These are phyloP conservation scores for Cyclotella distinguenda DNA, from an alignment of 108 stramenopile genomes.

Conservation along the genomic window DNA sequence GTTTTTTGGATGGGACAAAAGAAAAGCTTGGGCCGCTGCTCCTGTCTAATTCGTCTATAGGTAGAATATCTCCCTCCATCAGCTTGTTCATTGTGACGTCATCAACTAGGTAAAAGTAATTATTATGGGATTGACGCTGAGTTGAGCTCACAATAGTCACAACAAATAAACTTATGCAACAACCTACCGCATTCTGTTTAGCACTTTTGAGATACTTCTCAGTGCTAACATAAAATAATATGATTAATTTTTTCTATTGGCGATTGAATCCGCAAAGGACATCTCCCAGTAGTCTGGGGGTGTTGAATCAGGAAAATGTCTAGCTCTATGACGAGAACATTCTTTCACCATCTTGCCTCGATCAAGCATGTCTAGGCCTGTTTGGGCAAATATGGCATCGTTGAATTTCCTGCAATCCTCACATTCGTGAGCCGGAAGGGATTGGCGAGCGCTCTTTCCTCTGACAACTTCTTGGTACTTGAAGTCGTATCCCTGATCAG, in stretches of 20 bases:
- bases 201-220: no score
- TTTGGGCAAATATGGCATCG: conserved; percentile 35
- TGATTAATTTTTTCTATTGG: conserved; percentile 9
- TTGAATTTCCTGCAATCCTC: conserved; percentile 46
- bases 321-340: conserved; percentile 49
- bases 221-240: no score
- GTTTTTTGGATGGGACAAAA: no score
- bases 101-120: no score
- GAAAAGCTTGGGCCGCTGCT: no score
- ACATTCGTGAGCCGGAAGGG: conserved; percentile 49
- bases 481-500: conserved; percentile 2
- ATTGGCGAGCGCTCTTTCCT: conserved; percentile 29
- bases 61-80: no score
- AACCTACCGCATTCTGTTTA: no score
- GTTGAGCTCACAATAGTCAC: no score
- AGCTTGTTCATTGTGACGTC: no score
- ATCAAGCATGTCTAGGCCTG: conserved; percentile 27
- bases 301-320: conserved; percentile 26
- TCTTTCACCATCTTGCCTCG: conserved; percentile 39
- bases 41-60: no score
- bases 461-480: conserved; percentile 55
- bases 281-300: conserved; percentile 51
- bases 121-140: no score
- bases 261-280: conserved; percentile 40
- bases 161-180: no score